Percentiles rank a stretch among this genome's conserved stretches.
These are phyloP conservation scores for Yamadazyma dushanensis DNA, from an alignment of 1,139 yeast species.

Conservation along the genomic window DNA sequence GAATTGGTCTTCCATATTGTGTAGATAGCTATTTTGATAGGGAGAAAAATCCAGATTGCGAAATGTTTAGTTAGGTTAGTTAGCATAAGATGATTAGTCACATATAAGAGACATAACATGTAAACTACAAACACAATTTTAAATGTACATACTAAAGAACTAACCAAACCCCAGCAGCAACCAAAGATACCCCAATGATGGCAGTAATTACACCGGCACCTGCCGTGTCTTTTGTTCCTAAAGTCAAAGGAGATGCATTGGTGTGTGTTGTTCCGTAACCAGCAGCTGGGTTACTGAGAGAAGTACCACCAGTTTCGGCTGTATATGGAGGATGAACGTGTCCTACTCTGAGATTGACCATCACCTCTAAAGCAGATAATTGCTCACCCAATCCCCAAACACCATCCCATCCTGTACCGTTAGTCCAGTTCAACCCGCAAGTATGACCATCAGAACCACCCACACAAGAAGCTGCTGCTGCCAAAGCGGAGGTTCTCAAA, in stretches of 20 bases:
- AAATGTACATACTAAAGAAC: slow-evolving; percentile 25
- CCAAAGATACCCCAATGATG: slow-evolving; percentile 61
- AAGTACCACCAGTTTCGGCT: slow-evolving; percentile 58
- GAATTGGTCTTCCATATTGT: slow-evolving; percentile 49
- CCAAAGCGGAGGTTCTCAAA: slow-evolving; percentile 65
- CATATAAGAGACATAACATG: too few relatives aligned
- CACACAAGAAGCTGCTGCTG: slow-evolving; percentile 78
- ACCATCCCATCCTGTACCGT: slow-evolving; percentile 68
- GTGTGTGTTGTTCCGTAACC: slow-evolving; percentile 48
- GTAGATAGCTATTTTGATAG: not conserved
- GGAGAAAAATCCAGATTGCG: slow-evolving; percentile 3
- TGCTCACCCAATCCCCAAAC: slow-evolving; percentile 91
- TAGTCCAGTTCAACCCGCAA: slow-evolving; percentile 82
- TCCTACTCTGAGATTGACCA: slow-evolving; percentile 61
- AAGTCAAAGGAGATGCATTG: slow-evolving; percentile 44
- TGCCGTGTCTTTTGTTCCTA: slow-evolving; percentile 68
- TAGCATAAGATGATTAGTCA: too few relatives aligned
- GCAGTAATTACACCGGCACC: slow-evolving; percentile 91
- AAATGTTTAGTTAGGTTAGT: too few relatives aligned
- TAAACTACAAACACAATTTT: not conserved
- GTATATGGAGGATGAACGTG: slow-evolving; percentile 60
- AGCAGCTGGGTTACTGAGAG: slow-evolving; percentile 59
- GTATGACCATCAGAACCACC: slow-evolving; percentile 91
- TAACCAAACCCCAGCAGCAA: slow-evolving; percentile 76
- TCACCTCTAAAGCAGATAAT: slow-evolving; percentile 79